These are phyloP conservation scores for Aquanectria penicillioides DNA, from an alignment of 2,329 filamentous ascomycete species.

Conservation along the genomic window DNA sequence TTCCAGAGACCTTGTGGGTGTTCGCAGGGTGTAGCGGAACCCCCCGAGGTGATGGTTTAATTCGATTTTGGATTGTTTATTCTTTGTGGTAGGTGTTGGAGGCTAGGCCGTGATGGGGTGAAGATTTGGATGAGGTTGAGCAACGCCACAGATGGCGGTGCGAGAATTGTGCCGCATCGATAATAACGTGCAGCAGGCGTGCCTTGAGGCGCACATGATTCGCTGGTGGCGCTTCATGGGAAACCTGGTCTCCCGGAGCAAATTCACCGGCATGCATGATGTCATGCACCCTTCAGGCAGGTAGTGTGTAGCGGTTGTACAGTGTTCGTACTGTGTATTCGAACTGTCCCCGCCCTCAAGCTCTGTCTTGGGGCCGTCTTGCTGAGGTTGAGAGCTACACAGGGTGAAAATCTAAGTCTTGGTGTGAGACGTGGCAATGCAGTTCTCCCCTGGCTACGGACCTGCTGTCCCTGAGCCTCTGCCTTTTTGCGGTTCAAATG, in stretches of 20 bases:
- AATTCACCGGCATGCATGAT: constrained; percentile 33
- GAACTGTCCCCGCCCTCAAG: neutral
- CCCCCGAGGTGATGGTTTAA: too few relatives aligned
- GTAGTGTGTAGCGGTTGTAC: constrained; percentile 30
- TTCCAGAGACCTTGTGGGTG: too few relatives aligned
- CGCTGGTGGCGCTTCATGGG: constrained; percentile 1
- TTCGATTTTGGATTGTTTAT: too few relatives aligned
- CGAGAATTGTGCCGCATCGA: too few relatives aligned
- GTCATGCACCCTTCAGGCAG: constrained; percentile 23
- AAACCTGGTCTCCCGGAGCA: constrained; percentile 27
- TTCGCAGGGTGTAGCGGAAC: too few relatives aligned
- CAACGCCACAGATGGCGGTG: constrained; percentile 7
- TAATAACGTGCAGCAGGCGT: too few relatives aligned
- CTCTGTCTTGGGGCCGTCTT: neutral
- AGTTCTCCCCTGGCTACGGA: neutral
- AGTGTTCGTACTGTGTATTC: constrained; percentile 7
- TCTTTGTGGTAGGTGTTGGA: too few relatives aligned
- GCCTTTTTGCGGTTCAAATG: neutral
- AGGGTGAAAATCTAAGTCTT: too few relatives aligned
- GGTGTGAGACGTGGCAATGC: neutral
- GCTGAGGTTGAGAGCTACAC: neutral
- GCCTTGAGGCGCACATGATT: too few relatives aligned
- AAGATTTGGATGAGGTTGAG: too few relatives aligned
- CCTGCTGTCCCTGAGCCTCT: neutral
- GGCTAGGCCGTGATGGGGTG: too few relatives aligned